Percentiles rank a stretch among this genome's conserved stretches.
Evolutionary conservation across 2,329 filamentous ascomycete species (phyloP).

Genomic region (Pseudocercospora vitis): DNA sequence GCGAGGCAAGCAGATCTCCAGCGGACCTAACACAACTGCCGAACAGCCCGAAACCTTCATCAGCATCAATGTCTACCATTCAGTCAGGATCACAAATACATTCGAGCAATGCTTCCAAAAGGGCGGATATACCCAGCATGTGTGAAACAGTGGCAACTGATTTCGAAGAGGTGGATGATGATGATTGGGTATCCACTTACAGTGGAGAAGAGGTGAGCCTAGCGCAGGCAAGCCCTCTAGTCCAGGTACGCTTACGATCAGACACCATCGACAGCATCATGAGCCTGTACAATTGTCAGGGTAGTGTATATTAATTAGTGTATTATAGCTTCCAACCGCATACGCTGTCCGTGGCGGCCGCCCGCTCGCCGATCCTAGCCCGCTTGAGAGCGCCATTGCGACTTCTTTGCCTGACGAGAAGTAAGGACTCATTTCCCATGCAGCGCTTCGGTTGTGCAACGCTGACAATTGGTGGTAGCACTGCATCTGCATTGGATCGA

Average conservation of each 20-base stretch:
- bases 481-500: conserved; percentile 28
- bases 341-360: conserved; percentile 1
- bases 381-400: conserved; percentile 29
- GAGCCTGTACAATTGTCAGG: conserved; percentile 25
- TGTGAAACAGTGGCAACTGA: conserved; percentile 29
- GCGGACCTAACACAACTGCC: conserved; percentile 18
- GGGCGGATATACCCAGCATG: conserved; percentile 26
- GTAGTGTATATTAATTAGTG: conserved; percentile 21
- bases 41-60: conserved; percentile 17
- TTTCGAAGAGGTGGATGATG: conserved; percentile 28
- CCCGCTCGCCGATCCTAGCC: conserved; percentile 12
- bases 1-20: conserved; percentile 19
- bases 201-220: conserved; percentile 31
- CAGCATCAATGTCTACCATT: conserved; percentile 12
- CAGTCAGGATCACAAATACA: conserved; percentile 13
- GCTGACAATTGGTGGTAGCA: conserved; percentile 20
- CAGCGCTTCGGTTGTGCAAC: background rate
- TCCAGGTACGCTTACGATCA: conserved; percentile 33
- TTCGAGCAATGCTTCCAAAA: conserved; percentile 17
- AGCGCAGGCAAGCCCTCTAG: conserved; percentile 28
- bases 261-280: conserved; percentile 34
- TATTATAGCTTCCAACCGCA: conserved; percentile 6
- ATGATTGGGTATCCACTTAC: conserved; percentile 30
- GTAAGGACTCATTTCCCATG: conserved; percentile 21
- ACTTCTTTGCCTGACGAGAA: conserved; percentile 30